Evolutionary conservation across 1,284 basidiomycete species (phyloP).

Genomic region (Boletus calvinii): DNA sequence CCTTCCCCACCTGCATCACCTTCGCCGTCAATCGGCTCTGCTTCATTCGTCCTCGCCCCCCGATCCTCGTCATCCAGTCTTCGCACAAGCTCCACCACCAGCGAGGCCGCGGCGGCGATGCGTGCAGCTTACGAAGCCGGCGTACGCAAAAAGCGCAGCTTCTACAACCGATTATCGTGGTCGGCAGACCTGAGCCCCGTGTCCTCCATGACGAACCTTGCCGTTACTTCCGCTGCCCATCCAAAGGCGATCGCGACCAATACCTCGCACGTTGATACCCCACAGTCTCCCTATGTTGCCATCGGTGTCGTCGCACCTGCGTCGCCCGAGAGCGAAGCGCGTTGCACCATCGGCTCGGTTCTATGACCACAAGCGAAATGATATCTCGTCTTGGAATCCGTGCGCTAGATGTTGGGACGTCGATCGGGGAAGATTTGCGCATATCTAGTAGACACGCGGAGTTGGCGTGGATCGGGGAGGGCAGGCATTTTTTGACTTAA

Average conservation of each 20-base stretch:
- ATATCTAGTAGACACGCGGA: neutral
- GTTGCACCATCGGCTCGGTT: constrained; percentile 14
- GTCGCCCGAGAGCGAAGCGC: neutral
- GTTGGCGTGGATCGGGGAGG: neutral
- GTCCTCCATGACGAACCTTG: constrained; percentile 25
- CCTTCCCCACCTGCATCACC: constrained; percentile 34
- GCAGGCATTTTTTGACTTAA: constrained; percentile 5
- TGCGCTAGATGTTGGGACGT: neutral
- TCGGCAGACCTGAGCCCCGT: constrained; percentile 33
- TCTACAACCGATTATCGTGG: constrained; percentile 57
- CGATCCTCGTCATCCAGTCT: constrained; percentile 34
- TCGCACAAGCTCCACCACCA: constrained; percentile 26
- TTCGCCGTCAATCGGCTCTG: constrained; percentile 31
- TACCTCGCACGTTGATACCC: constrained; percentile 8
- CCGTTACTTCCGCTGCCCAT: neutral
- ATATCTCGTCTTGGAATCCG: neutral
- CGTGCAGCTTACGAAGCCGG: constrained; percentile 57
- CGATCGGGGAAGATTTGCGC: neutral
- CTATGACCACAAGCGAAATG: constrained; percentile 15
- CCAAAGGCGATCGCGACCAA: constrained; percentile 21
- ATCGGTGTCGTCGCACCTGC: constrained; percentile 11
- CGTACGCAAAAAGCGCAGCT: constrained; percentile 54
- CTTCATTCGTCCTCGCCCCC: constrained; percentile 28
- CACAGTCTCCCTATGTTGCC: constrained; percentile 1
- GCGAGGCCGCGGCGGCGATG: constrained; percentile 46